Evolutionary conservation across 1,284 basidiomycete genomes (phyloP), one percentile per base, ranked within the genome.

Genomic region (Macrocystidia cucumis): DNA sequence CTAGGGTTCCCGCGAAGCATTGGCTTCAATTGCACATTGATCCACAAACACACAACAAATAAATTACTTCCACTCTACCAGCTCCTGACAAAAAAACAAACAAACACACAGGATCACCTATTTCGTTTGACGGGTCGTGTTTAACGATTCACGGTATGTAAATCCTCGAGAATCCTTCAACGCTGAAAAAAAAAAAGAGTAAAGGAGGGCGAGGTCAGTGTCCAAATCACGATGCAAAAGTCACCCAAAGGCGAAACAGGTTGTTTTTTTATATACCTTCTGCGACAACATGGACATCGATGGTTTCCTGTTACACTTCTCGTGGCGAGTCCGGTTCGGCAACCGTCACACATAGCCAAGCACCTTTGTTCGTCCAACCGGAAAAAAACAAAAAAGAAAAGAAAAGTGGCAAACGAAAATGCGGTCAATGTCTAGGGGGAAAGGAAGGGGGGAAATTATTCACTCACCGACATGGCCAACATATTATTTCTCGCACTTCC

Each of bases 381-480:
- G 5, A 21, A 17, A 16, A 34, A 9, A 34, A 18, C 22, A 25
- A 18, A 29, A 33, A 31, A 18, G 29, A 14, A n/a, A 27, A 24
- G 8, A 19, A 25, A 28, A 11, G 16, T n/a, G 38, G 33, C 28
- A 9, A 25, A 27, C 20, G 27, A 22, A 13, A 8, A 25, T 12
- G 23, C 8, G 12, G 8, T 12, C 19, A 31, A 4, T 7, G 20
- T 26, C 13, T 5, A 5, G n/a, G 3, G 14, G 22, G 5, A 11
- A 26, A 27, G 2, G 18, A n/a, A 5, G 7, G 22, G 12, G 13
- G 23, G 1, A 14, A 7, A 21, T 6, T 9, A 29, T 13, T 14
- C 13, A 63, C 78, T 47, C 46, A 79, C 78, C 82, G 71, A 54
- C 82, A 86, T 13, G 82, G 82, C 82, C 82, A 86, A 47, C 81